These are phyloP conservation scores for Isabelozyma heimii DNA, from an alignment of 805 yeast species.

Conservation along the genomic window DNA sequence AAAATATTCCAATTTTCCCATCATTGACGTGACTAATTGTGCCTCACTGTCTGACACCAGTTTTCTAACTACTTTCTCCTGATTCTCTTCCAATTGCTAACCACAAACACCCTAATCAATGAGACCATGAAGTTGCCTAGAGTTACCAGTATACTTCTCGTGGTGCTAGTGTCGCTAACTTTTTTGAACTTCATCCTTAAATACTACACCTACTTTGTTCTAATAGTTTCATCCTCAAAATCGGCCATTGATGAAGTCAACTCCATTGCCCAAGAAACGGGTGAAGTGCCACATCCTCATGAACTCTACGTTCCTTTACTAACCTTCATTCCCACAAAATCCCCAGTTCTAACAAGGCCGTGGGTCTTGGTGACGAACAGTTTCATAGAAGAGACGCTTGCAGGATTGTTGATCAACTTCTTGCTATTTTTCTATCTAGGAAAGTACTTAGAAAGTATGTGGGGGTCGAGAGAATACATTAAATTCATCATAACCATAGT, in stretches of 20 bases:
- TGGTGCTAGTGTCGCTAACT: slow-evolving; percentile 28
- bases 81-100: not conserved
- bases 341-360: slow-evolving; percentile 39
- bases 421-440: slow-evolving; percentile 51
- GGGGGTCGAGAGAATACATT: slow-evolving; percentile 57
- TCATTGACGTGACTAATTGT: not conserved
- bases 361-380: slow-evolving; percentile 51
- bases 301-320: slow-evolving; percentile 48
- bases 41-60: not conserved
- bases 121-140: slow-evolving; percentile 30
- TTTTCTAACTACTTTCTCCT: not conserved
- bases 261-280: slow-evolving; percentile 28
- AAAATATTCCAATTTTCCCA: too few relatives aligned
- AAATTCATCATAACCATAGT: slow-evolving; percentile 43
- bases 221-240: slow-evolving; percentile 29
- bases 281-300: slow-evolving; percentile 42
- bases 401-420: slow-evolving; percentile 36
- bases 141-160: slow-evolving; percentile 31
- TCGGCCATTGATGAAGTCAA: slow-evolving; percentile 17
- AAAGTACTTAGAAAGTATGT: slow-evolving; percentile 60
- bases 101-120: not conserved
- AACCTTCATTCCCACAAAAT: slow-evolving; percentile 46
- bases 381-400: slow-evolving; percentile 44
- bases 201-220: slow-evolving; percentile 36
- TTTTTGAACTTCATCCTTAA: slow-evolving; percentile 32